phyloP scores from a whole-genome alignment of 176 grass and related monocot genomes.

The Thinopyrum elongatum region DNA sequence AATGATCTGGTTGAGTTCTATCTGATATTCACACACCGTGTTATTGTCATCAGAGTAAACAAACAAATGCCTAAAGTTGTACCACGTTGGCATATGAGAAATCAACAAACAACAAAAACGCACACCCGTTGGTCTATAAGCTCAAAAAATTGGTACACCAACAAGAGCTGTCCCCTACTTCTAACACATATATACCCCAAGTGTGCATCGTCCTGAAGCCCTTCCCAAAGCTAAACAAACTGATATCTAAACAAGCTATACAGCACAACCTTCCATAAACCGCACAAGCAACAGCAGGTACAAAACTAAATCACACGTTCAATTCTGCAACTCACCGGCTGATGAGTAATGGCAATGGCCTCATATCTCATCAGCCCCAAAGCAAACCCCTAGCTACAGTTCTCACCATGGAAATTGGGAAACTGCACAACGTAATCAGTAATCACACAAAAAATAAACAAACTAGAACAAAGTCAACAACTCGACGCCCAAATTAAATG shows the following conservation, averaged over 20 bases:
- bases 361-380: background rate
- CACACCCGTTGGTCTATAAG: background rate
- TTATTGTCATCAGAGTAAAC: background rate
- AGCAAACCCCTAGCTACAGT: background rate
- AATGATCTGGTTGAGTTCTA: background rate
- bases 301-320: background rate
- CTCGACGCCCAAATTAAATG: background rate
- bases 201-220: background rate
- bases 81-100: background rate
- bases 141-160: background rate
- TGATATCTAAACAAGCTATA: background rate
- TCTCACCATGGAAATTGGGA: background rate
- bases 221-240: slow-evolving; percentile 4
- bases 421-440: background rate
- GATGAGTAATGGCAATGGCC: background rate
- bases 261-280: background rate
- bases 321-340: background rate
- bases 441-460: background rate
- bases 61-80: background rate
- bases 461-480: background rate
- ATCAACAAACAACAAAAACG: background rate
- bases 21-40: background rate
- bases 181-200: background rate
- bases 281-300: background rate
- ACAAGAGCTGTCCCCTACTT: background rate